Conservation (phyloP, 1,284 basidiomycete species). For the Sanghuangporus baumii region DNA sequence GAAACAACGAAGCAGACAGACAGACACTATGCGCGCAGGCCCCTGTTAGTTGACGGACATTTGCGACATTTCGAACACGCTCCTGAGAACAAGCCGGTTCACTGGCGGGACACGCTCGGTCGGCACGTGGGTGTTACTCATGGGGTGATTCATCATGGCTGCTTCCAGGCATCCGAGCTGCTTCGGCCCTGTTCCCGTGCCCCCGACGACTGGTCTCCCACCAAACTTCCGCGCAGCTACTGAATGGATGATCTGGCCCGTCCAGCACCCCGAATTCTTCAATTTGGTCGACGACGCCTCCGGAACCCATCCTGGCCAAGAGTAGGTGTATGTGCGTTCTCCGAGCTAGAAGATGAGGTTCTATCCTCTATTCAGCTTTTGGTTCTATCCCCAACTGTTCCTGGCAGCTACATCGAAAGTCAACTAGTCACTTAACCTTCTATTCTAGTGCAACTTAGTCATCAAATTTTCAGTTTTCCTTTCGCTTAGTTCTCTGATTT, state of each 20-base stretch:
- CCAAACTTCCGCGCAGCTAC: background rate
- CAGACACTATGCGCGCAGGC: background rate
- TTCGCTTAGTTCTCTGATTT: background rate
- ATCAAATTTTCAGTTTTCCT: background rate
- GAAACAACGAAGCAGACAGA: background rate
- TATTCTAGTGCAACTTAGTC: background rate
- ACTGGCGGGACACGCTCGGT: background rate
- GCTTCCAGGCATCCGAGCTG: background rate
- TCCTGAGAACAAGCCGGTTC: background rate
- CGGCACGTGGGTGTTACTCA: slow-evolving; percentile 2
- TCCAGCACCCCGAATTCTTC: background rate
- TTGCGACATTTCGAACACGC: background rate
- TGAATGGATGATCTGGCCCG: background rate
- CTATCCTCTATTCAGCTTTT: background rate
- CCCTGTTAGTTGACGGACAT: background rate
- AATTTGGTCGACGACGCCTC: background rate
- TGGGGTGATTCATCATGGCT: background rate
- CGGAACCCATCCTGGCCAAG: background rate
- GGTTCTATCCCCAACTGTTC: background rate
- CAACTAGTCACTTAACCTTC: background rate
- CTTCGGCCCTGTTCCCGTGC: slow-evolving; percentile 2
- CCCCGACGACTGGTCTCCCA: background rate
- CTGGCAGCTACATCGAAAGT: background rate
- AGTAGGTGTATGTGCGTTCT: background rate
- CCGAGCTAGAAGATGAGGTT: background rate